These are phyloP conservation scores for Syzygium oleosum DNA, from an alignment of 345 rosid species.

Conservation along the genomic window DNA sequence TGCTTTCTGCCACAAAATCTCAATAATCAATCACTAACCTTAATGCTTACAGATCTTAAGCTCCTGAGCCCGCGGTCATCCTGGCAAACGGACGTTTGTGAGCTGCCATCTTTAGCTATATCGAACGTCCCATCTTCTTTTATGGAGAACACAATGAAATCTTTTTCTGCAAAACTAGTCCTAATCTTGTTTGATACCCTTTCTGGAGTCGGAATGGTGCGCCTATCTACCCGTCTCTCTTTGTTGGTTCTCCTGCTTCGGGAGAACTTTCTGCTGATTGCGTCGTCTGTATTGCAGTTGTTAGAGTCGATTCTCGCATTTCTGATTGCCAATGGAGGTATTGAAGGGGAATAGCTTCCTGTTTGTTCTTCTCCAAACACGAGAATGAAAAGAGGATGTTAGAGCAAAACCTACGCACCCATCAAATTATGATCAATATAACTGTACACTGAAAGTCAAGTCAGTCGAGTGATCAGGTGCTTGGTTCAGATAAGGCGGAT, in stretches of 20 bases:
- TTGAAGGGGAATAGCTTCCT: background rate
- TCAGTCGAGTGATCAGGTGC: background rate
- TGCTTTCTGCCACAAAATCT: background rate
- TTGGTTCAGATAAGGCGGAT: background rate
- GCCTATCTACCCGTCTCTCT: background rate
- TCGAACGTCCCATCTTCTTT: slow-evolving; percentile 55
- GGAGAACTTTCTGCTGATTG: background rate
- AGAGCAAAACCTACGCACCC: background rate
- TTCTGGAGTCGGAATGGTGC: background rate
- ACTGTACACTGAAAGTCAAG: background rate
- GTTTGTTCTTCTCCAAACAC: background rate
- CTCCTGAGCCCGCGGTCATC: background rate
- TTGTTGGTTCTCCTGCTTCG: background rate
- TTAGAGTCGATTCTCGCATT: background rate
- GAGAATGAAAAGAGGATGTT: background rate
- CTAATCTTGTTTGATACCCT: background rate
- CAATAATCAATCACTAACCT: background rate
- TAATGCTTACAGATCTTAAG: background rate
- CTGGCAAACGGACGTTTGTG: background rate
- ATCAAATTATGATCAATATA: background rate
- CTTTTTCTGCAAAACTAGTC: slow-evolving; percentile 33
- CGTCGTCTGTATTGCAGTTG: background rate
- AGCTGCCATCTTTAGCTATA: slow-evolving; percentile 28
- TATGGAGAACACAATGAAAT: slow-evolving; percentile 60
- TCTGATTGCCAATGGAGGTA: background rate